Conservation (phyloP, 2,329 filamentous ascomycete genomes). For the Calonectria fujianensis region DNA sequence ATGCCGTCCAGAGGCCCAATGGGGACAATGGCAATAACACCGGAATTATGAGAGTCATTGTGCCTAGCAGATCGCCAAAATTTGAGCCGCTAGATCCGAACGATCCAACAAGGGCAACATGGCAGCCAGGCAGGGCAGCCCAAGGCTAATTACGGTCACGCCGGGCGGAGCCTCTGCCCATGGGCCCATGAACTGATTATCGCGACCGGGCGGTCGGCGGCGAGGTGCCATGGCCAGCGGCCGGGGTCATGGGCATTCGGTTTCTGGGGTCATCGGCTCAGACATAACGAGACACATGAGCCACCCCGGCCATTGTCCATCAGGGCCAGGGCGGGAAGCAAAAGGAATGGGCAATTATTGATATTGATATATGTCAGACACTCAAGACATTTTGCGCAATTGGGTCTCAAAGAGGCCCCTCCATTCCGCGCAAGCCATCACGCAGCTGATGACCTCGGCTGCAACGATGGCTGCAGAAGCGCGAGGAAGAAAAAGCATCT, state of each 20-base stretch:
- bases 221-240: constrained; percentile 13
- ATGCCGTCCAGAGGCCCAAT: background rate
- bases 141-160: constrained; percentile 50
- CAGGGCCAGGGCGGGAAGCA: background rate
- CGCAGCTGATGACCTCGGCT: constrained; percentile 30
- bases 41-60: constrained; percentile 29
- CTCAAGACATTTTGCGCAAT: constrained; percentile 16
- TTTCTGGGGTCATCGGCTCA: constrained; percentile 29
- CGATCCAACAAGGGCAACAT: constrained; percentile 49
- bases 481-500: constrained; percentile 28
- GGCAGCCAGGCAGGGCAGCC: constrained; percentile 51
- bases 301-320: constrained; percentile 8
- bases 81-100: constrained; percentile 54
- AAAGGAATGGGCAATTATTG: constrained; percentile 19
- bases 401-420: constrained; percentile 3
- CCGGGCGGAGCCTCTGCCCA: constrained; percentile 46
- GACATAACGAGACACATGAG: constrained; percentile 24
- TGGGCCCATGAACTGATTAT: constrained; percentile 44
- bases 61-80: constrained; percentile 40
- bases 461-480: constrained; percentile 34
- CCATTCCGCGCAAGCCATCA: constrained; percentile 12
- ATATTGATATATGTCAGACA: constrained; percentile 12
- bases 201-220: constrained; percentile 29
- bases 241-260: constrained; percentile 16
- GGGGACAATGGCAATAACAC: constrained; percentile 24